Evolutionary conservation across 768 basidiomycete genomes (phyloP), one percentile per base, ranked within the genome.

Genomic region (Leccinum longicurvipes): DNA sequence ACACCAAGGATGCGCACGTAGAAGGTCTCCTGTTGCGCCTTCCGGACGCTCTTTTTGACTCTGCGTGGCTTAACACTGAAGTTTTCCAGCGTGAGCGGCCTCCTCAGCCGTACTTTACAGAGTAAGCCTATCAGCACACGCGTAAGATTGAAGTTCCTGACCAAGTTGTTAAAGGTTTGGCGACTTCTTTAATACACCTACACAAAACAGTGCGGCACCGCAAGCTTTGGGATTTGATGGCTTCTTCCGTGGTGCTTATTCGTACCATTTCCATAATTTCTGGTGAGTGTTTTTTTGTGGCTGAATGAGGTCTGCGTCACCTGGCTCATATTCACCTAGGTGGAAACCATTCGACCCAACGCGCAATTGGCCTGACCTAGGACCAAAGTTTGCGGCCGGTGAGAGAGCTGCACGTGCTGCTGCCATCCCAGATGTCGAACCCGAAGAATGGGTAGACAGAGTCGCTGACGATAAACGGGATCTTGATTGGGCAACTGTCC

Each of bases 301-400:
- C 47, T 4, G 15, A 24, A 34, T 50, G 25, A 51, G 4, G 15
- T 15, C 19, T 8, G 6, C 4, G 9, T 46, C 34, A 21, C 21
- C 44, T 57, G 42, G 55, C 50, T 10, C 11, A 47, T 39, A 51
- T 23, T 17, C 21, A 56, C 23, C 14, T 61, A 95, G 94, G 94
- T 97, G 96, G 96, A 86, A 89, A 60, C 91, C 95, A 5, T 97
- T 98, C 63, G 96, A 99, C 72, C 81, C 90, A 1, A 73, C 83
- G 8, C 86, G 95, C n/a, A 95, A 98, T 69, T 98, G 86, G 85
- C 96, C 96, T 2, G 96, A 98, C 67, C 81, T 98, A 25, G 96
- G 96, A 2, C 75, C 81, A 11, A 82, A 79, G 17, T 98, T 98
- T 70, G 75, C 76, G 21, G 81, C 82, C 12, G 89, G 87, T 31